Evolutionary conservation across 1,139 yeast genomes (phyloP).

Genomic region (Pichiaceae sp.): DNA sequence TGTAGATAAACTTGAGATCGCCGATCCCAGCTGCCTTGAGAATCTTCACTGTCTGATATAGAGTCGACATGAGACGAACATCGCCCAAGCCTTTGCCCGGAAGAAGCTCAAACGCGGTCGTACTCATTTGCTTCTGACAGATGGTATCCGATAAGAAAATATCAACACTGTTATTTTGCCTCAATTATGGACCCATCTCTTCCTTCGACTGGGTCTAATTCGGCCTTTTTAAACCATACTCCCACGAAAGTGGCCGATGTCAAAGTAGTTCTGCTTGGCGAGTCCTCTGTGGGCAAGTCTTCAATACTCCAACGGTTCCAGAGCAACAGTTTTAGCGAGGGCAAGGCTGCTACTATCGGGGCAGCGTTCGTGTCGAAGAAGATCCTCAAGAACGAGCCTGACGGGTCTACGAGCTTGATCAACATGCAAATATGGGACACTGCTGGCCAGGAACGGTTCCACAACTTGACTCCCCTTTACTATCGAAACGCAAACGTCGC

Average conservation of each 20-base stretch:
- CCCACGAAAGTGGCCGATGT: constrained; percentile 25
- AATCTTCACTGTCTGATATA: constrained; percentile 14
- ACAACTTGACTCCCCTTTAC: constrained; percentile 84
- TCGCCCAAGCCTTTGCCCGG: constrained; percentile 21
- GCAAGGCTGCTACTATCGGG: constrained; percentile 61
- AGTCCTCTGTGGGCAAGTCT: constrained; percentile 61
- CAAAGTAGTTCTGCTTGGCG: constrained; percentile 54
- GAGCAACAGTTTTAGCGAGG: constrained; percentile 52
- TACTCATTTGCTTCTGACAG: not conserved
- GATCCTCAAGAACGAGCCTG: constrained; percentile 24
- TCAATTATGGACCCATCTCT: not conserved
- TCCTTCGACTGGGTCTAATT: too few species aligned
- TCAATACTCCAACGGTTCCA: constrained; percentile 58
- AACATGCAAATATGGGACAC: constrained; percentile 68
- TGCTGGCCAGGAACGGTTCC: constrained; percentile 90
- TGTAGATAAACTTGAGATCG: constrained; percentile 25
- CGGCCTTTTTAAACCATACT: not conserved
- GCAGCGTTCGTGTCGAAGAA: constrained; percentile 65
- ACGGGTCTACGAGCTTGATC: constrained; percentile 14
- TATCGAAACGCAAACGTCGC: constrained; percentile 87
- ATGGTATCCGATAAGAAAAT: not conserved
- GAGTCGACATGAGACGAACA: constrained; percentile 16
- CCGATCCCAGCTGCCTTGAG: constrained; percentile 9
- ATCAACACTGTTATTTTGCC: not conserved
- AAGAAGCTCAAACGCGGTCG: constrained; percentile 13